Conservation (phyloP, 176 grass and related monocot species). For the Elymus sibiricus region DNA sequence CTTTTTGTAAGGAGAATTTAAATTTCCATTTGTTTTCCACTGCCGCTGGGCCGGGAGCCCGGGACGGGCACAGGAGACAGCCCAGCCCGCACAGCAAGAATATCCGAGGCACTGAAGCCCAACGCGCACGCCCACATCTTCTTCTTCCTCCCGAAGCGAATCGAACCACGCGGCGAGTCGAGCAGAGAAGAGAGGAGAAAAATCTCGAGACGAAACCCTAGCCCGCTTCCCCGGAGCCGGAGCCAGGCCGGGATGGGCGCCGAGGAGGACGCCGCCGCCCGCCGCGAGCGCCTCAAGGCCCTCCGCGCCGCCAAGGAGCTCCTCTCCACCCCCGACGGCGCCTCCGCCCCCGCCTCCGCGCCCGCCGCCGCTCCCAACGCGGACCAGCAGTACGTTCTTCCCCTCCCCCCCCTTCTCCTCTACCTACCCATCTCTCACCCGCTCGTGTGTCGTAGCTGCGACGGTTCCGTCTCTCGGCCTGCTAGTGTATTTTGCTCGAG, state of each 20-base stretch:
- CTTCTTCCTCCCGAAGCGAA: too few species aligned
- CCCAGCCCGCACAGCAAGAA: too few species aligned
- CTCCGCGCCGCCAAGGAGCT: conserved; percentile 73
- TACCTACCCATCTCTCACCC: neutral
- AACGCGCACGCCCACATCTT: too few species aligned
- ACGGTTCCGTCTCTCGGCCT: neutral
- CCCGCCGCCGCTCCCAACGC: neutral
- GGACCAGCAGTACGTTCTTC: conserved; percentile 16
- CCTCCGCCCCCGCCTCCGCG: conserved; percentile 7
- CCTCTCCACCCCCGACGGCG: conserved; percentile 41
- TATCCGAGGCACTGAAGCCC: too few species aligned
- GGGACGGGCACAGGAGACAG: too few species aligned
- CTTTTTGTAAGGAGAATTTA: too few species aligned
- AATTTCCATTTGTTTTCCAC: too few species aligned
- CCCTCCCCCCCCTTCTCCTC: neutral
- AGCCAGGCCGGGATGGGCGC: conserved; percentile 22
- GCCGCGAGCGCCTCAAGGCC: conserved; percentile 60
- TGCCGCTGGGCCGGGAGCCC: too few species aligned
- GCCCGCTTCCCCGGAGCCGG: neutral
- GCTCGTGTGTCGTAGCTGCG: neutral
- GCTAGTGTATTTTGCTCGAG: neutral
- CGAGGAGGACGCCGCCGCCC: conserved; percentile 49
- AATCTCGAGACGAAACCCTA: conserved; percentile 39
- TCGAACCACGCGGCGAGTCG: neutral
- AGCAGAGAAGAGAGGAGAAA: neutral